These are phyloP conservation scores for Paulownia fortunei DNA, from an alignment of 257 asterid species.

Conservation along the genomic window DNA sequence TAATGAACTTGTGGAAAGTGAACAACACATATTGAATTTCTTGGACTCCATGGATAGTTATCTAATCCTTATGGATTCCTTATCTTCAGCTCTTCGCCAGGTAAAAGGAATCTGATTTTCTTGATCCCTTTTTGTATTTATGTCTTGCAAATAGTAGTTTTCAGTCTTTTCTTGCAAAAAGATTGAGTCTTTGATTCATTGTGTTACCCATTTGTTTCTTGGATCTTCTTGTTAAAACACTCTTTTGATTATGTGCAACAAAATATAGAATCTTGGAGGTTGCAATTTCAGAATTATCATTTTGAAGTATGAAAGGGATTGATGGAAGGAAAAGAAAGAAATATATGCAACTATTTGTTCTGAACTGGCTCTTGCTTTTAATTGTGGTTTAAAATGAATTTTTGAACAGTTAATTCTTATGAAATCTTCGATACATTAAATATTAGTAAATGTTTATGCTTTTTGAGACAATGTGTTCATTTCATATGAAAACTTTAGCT, in stretches of 20 bases:
- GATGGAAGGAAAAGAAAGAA: neutral
- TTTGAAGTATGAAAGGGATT: neutral
- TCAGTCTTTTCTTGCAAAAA: neutral
- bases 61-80: conserved; percentile 62
- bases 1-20: conserved; percentile 38
- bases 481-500: neutral
- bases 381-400: neutral
- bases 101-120: conserved; percentile 35
- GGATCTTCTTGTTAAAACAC: conserved; percentile 21
- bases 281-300: conserved; percentile 13
- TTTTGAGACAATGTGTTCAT: neutral
- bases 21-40: conserved; percentile 57
- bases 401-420: neutral
- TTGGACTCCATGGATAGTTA: conserved; percentile 81
- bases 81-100: conserved; percentile 89
- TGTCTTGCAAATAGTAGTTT: conserved; percentile 1
- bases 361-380: neutral
- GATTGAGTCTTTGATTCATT: neutral
- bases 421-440: neutral
- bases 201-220: neutral
- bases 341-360: neutral
- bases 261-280: conserved; percentile 13
- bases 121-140: conserved; percentile 15
- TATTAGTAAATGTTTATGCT: neutral
- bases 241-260: neutral